Evolutionary conservation across 1,284 basidiomycete genomes (phyloP).

Genomic region (Bondarzewia mesenterica): DNA sequence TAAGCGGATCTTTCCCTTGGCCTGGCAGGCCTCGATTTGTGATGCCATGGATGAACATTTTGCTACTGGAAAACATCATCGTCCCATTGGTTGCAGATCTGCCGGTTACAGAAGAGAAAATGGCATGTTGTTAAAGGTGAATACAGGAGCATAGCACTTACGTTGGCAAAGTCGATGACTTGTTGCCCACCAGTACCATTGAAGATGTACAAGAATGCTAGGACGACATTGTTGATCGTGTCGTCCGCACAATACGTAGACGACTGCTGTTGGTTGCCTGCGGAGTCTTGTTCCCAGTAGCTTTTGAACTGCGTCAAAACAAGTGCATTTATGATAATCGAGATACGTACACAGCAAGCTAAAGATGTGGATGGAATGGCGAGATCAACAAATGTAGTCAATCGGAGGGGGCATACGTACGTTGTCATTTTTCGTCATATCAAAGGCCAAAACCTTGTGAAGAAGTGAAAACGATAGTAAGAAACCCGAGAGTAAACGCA

Average conservation of each 20-base stretch:
- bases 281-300: conserved; percentile 41
- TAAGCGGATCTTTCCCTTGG: conserved; percentile 54
- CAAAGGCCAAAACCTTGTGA: conserved; percentile 13
- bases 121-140: too few relatives aligned
- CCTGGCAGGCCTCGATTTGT: conserved; percentile 52
- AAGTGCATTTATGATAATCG: conserved; percentile 11
- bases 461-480: background rate
- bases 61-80: conserved; percentile 38
- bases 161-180: conserved; percentile 50
- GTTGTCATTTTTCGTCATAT: conserved; percentile 22
- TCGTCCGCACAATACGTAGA: conserved; percentile 41
- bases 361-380: background rate
- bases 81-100: conserved; percentile 40
- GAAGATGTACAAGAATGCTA: conserved; percentile 52
- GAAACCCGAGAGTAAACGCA: background rate
- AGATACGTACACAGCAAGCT: conserved; percentile 17
- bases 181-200: conserved; percentile 44
- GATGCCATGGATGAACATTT: conserved; percentile 44
- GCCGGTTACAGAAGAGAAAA: conserved; percentile 1
- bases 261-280: conserved; percentile 36
- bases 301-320: conserved; percentile 8
- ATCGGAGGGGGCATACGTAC: conserved; percentile 13
- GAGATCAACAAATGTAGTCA: conserved; percentile 3
- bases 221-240: conserved; percentile 41
- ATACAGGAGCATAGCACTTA: conserved; percentile 20